Evolutionary conservation across 805 yeast genomes (phyloP), one percentile per base, ranked within the genome.

Genomic region (Kodamaea leandrae): DNA sequence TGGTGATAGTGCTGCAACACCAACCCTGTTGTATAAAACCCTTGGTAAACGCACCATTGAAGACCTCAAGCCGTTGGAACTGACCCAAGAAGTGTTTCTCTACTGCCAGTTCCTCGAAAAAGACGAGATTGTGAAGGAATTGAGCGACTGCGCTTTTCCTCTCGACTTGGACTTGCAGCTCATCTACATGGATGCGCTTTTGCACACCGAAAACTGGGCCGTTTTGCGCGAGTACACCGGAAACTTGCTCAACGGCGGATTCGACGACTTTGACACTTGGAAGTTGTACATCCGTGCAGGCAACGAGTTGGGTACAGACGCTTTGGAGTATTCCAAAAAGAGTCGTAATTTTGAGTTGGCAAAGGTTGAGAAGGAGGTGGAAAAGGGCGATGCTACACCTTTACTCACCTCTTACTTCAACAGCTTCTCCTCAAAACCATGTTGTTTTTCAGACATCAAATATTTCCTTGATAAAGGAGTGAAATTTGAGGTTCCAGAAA

Each of bases 201-300:
- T 66, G 5, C 51, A 60, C 12, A 23, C 60, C 6, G 63, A 72
- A 39, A 49, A 68, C 3, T 79, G 79, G 76, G 61, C 63, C 0
- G 45, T 52, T 9, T 58, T 87, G 10, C 67, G 53, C 46, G 58
- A 66, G 0, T 63, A 64, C 44, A 62, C 79, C 34, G 30, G 55
- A 4, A 44, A 52, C 3, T 66, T 78, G 10, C 57, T 88, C 24
- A 63, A 71, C 13, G 65, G 72, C 17, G 58, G 68, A 7, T 73
- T 84, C 41, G 88, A 90, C 58, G 96, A 89, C 57, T 90, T 78
- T 69, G 76, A 77, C 42, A 78, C 88, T 27, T 87, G 95, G 86
- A 76, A 79, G 48, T 63, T 68, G 13, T 60, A 76, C 37, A 70
- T 78, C 15, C 62, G 67, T 33, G 64, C 89, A 2, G 70, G 72